These are phyloP conservation scores for Pyrrhoderma noxium DNA, from an alignment of 1,284 basidiomycete genomes.

Conservation along the genomic window DNA sequence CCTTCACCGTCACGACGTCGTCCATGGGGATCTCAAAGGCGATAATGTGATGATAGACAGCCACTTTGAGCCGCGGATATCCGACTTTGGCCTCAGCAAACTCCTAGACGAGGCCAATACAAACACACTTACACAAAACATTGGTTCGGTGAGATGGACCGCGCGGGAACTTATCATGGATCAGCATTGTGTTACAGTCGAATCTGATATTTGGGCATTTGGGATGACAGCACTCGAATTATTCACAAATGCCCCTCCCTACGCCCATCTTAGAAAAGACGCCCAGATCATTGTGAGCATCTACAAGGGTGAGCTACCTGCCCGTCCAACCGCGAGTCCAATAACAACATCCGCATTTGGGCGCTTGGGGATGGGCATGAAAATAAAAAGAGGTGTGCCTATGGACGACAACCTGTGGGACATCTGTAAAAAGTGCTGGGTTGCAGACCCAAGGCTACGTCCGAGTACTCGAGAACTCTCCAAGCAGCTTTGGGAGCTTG, in stretches of 20 bases:
- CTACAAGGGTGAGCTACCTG: slow-evolving; percentile 9
- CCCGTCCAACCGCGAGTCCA: not conserved
- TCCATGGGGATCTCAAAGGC: slow-evolving; percentile 17
- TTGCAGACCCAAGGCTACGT: slow-evolving; percentile 6
- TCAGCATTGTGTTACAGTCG: slow-evolving; percentile 5
- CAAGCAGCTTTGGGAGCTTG: slow-evolving; percentile 15
- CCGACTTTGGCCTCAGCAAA: slow-evolving; percentile 15
- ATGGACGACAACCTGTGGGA: slow-evolving; percentile 14
- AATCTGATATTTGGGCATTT: slow-evolving; percentile 18
- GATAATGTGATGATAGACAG: slow-evolving; percentile 6
- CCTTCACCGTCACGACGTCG: slow-evolving; percentile 16
- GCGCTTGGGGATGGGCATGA: too few species aligned
- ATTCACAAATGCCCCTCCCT: slow-evolving; percentile 13
- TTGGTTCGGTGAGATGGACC: slow-evolving; percentile 14
- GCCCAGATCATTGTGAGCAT: slow-evolving; percentile 13
- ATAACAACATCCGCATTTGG: too few species aligned
- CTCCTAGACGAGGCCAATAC: not conserved
- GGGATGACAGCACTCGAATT: slow-evolving; percentile 14
- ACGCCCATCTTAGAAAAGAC: slow-evolving; percentile 4
- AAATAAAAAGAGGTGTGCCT: not conserved
- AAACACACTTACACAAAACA: not conserved
- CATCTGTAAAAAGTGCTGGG: slow-evolving; percentile 13
- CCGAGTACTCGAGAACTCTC: slow-evolving; percentile 10
- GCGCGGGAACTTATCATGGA: slow-evolving; percentile 14
- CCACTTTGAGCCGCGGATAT: slow-evolving; percentile 13